Evolutionary conservation across 768 basidiomycete genomes (phyloP).

Genomic region (Xerocomellus amylosporus): DNA sequence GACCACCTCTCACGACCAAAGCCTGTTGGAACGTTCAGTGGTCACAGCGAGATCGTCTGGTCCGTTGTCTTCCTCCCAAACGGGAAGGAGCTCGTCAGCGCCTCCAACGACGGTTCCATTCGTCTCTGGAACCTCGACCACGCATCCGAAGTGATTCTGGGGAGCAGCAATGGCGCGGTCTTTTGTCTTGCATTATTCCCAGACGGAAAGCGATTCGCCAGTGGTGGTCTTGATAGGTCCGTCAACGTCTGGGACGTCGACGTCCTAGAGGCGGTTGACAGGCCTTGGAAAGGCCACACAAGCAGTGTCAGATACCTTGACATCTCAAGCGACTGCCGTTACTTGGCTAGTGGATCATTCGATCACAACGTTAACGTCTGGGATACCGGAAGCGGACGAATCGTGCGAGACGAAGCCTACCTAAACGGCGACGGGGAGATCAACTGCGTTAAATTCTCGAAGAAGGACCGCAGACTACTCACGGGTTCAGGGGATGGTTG

Average conservation of each 20-base stretch:
- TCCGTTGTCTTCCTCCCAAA: conserved; percentile 28
- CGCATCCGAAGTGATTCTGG: conserved; percentile 25
- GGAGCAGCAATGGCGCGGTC: conserved; percentile 19
- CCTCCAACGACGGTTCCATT: conserved; percentile 31
- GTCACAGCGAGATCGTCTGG: conserved; percentile 30
- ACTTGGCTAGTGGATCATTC: conserved; percentile 30
- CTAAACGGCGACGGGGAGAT: conserved; percentile 25
- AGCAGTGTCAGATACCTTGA: conserved; percentile 30
- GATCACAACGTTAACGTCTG: conserved; percentile 32
- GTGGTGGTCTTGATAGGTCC: conserved; percentile 31
- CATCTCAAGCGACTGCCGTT: conserved; percentile 28
- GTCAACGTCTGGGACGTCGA: conserved; percentile 33
- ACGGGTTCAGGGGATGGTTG: conserved; percentile 30
- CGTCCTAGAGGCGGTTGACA: conserved; percentile 9
- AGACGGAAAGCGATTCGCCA: conserved; percentile 26
- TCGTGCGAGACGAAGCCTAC: conserved; percentile 23
- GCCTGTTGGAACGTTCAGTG: conserved; percentile 22
- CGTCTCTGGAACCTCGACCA: conserved; percentile 30
- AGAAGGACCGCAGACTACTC: conserved; percentile 24
- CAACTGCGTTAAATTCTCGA: conserved; percentile 30
- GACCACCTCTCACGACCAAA: conserved; percentile 25
- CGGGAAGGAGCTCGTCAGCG: conserved; percentile 24
- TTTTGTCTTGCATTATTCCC: conserved; percentile 29
- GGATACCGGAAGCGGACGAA: conserved; percentile 27
- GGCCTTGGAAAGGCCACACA: conserved; percentile 25